Base-by-base conservation (phyloP, 768 basidiomycete species). In the Trametopsis cervina region DNA sequence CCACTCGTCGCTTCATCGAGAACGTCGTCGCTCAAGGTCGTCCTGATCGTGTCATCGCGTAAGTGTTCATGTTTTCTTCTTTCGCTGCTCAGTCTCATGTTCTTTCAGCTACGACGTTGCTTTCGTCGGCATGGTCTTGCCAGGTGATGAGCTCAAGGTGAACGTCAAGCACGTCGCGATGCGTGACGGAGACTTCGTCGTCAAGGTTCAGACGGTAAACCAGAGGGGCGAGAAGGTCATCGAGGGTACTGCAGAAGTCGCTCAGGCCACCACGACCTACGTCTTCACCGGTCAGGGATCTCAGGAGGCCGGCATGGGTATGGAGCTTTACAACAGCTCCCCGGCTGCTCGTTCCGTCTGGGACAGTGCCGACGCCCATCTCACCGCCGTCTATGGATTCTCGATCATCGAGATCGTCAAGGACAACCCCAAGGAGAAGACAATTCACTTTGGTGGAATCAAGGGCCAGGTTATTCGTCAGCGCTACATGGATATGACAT, bases 401-500 rank as follows among this genome's bases (percentile, higher is more conserved):
- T 97, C 95, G 4, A 98, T 99, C 63, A 74, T 97, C 60, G 94
- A 99, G 64, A 96, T 99, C 57, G 95, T 99, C 67, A 95, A 94
- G 71, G 87, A 94, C 65, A 97, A 98, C 65, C 94, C 95, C 17
- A 96, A 93, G 75, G 83, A 89, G 67, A 92, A 97, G 74, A 99
- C 93, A 0, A 85, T 99, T 57, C 95, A 99, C 67, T 99, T 99
- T 56, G 96, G 96, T 73, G 96, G 96, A 63, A 89, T 98, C 67
- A 97, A 97, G 70, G 96, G 96, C 35, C 95, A 98, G 64, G 94
- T 85, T 2, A 98, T 98, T 54, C 89, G 96, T 23, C 89, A 94
- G 59, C 83, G 96, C n/a, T 99, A 99, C 70, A 98, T 98, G 91
- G 93, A 94, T 57, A 96, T 99, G 88, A 87, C 89, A 4, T 98